Evolutionary conservation across 2,329 filamentous ascomycete genomes (phyloP).

Genomic region (Leptosphaerulina australis): DNA sequence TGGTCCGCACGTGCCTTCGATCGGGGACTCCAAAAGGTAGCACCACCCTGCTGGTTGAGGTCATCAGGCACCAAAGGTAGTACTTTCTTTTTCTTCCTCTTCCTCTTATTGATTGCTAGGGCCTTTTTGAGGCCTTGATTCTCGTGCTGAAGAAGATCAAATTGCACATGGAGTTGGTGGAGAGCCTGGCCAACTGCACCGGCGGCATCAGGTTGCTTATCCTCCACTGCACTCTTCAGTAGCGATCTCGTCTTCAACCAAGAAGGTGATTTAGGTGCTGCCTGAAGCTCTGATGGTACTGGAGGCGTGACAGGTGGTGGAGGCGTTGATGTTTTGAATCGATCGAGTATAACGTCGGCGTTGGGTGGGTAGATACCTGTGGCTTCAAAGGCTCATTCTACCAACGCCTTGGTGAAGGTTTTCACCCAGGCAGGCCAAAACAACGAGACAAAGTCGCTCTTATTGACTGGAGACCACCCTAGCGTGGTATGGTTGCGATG

Average conservation of each 20-base stretch:
- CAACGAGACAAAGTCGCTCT: too few relatives aligned
- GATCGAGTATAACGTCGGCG: conserved; percentile 1
- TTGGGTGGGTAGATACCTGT: not conserved
- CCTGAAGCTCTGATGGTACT: not conserved
- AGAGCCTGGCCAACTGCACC: not conserved
- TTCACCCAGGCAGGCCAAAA: not conserved
- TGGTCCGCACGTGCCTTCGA: not conserved
- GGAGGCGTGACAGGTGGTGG: not conserved
- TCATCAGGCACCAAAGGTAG: not conserved
- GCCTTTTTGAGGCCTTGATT: not conserved
- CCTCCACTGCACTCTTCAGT: not conserved
- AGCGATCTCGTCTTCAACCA: not conserved
- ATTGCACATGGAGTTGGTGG: not conserved
- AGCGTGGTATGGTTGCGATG: not conserved
- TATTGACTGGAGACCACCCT: not conserved
- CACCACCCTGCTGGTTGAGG: not conserved
- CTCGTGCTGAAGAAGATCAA: not conserved
- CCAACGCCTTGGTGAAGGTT: not conserved
- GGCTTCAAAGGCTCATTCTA: not conserved
- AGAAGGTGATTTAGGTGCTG: not conserved
- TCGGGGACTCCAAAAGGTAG: not conserved
- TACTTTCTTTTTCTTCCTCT: not conserved
- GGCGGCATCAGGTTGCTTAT: not conserved
- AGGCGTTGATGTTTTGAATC: not conserved
- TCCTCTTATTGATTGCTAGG: not conserved